Evolutionary conservation across 2,329 filamentous ascomycete species (phyloP), one percentile per base, ranked within the genome.

Genomic region (Cercospora citrullina): DNA sequence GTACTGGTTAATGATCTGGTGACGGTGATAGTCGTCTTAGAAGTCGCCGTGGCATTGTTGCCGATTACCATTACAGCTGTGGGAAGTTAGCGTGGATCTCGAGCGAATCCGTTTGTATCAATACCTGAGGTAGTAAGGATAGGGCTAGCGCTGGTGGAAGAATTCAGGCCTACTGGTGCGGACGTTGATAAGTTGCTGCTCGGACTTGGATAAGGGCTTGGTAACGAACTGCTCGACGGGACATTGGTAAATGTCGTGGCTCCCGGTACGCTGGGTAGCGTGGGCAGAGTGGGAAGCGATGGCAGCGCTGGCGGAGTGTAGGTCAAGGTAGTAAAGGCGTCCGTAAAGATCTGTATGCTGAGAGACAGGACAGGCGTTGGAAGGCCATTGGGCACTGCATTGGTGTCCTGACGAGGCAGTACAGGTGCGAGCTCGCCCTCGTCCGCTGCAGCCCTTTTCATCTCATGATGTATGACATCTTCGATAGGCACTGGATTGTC

Each of bases 61-160:
- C 69, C 65, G 36, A 67, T 55, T 26, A 69, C 28, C 53, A 72
- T 69, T 48, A 71, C 60, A 28, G 71, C 72, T 74, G 63, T n/a
- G 31, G 10, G 23, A 8, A 10, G 63, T 74, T 57, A 73, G 71
- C 60, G 59, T 23, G 28, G 23, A 6, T 18, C 28, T 12, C 16
- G 48, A 23, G 53, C n/a, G 30, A 23, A 8, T 42, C 14, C 12
- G 33, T 23, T 23, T 30, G 42, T 21, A 21, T 18, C 5, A 57
- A 69, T 71, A 76, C 74, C 69, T 51, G 73, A 76, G 10, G 73
- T 73, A 7, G 73, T 75, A 28, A 72, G 33, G 64, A 73, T 75
- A 6, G 60, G 58, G 31, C 45, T 61, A 36, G 63, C 51, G 48
- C 68, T 67, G 26, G 68, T 61, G 5, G 68, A 68, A 12, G 66